A percentile compares a stretch with the other conserved stretches of the same genome.
Conservation (phyloP, 345 rosid genomes). For the Ceriops tagal region DNA sequence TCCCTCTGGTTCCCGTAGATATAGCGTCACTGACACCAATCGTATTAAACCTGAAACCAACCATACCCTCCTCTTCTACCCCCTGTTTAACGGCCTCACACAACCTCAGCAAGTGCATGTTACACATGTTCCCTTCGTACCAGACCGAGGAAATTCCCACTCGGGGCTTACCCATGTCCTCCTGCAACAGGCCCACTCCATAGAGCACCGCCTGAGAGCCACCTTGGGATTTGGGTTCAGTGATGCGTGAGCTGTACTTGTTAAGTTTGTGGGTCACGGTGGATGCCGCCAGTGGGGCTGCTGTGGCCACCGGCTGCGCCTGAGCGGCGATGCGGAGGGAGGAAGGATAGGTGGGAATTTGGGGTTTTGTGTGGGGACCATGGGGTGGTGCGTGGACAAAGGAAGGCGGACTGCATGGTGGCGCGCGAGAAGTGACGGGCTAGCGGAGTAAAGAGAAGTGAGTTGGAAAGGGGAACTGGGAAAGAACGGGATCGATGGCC, state of each 20-base stretch:
- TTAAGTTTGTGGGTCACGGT: slow-evolving; percentile 44
- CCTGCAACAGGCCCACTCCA: slow-evolving; percentile 89
- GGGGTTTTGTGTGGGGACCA: neutral
- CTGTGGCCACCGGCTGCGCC: slow-evolving; percentile 40
- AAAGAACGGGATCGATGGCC: too few species aligned
- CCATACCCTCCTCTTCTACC: slow-evolving; percentile 76
- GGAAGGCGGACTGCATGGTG: slow-evolving; percentile 18
- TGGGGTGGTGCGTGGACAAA: slow-evolving; percentile 14
- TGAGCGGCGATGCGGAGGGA: slow-evolving; percentile 36
- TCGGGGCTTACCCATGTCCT: slow-evolving; percentile 79
- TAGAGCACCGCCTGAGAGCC: slow-evolving; percentile 90
- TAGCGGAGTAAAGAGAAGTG: too few species aligned
- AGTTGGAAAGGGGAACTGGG: too few species aligned
- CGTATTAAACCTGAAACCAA: slow-evolving; percentile 92
- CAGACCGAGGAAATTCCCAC: slow-evolving; percentile 91
- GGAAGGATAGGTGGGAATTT: neutral
- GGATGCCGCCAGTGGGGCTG: slow-evolving; percentile 10
- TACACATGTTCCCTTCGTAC: slow-evolving; percentile 97
- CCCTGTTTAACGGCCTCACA: slow-evolving; percentile 92
- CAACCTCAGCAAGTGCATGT: slow-evolving; percentile 75
- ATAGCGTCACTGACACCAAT: slow-evolving; percentile 96
- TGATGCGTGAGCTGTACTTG: slow-evolving; percentile 79
- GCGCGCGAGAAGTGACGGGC: neutral
- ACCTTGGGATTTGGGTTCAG: slow-evolving; percentile 96
- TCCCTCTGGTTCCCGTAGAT: slow-evolving; percentile 94